Base-by-base conservation (phyloP, 176 grass and related monocot genomes). In the Triticum dicoccoides region DNA sequence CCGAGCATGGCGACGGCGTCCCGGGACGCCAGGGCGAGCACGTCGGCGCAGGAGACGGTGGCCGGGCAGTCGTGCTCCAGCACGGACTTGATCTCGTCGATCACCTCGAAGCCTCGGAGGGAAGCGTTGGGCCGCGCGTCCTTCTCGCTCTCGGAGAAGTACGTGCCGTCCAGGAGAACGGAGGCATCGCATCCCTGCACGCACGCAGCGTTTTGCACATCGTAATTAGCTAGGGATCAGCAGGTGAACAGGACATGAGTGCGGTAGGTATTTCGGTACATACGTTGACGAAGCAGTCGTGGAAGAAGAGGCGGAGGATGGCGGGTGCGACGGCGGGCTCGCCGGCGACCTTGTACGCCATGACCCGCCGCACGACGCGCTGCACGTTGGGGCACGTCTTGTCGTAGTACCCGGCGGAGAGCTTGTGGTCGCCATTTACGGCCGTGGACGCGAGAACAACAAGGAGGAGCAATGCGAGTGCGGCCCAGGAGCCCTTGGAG, bases 251-350 rank as follows among this genome's bases (percentile, higher is more conserved):
- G 2, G 51, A 54, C 1, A 2, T 2, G 51, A 18, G 51, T 54
- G 51, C 51, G 5, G 15, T 54, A 18, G 51, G 51, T 54, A 54
- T 54, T 6, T 6, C 51, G 51, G 51, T 54, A 54, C 51, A 15
- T 92, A 92, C 91, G 14, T 89, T 89, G 72, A 93, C 82, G 41
- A 93, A 96, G 82, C 94, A 96, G 42, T 96, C 91, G 8, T 91
- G 94, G 69, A 96, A 96, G 85, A 96, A 88, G 89, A 96, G 94
- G 62, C 94, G 89, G n/a, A 96, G 89, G 41, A 92, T 32, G 32
- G 95, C 93, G 17, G 95, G 90, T 0, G 86, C 90, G 74, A 92
- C 79, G 2, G 89, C 5, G 10, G 42, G 88, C 44, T 92, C 69
- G 18, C 39, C 61, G 4, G 33, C 32, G 61, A 94, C 79, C 47